Percentiles rank a stretch among this genome's conserved stretches.
Conservation (phyloP, 2,329 filamentous ascomycete species). For the Plenodomus tracheiphilus region DNA sequence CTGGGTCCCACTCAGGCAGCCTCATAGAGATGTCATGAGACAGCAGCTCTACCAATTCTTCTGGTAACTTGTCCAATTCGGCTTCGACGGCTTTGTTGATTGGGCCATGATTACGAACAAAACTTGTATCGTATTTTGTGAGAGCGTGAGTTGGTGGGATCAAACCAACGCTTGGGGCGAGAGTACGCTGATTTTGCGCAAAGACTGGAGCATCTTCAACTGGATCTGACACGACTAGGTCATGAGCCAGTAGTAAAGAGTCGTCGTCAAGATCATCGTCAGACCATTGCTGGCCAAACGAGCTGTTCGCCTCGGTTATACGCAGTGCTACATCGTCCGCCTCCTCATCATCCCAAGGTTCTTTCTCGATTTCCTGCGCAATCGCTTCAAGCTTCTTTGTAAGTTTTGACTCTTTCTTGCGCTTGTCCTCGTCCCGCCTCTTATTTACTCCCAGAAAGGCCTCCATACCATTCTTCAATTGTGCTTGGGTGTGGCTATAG, state of each 20-base stretch:
- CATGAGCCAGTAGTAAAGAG: slow-evolving; percentile 33
- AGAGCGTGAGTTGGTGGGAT: neutral
- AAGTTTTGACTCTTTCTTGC: slow-evolving; percentile 21
- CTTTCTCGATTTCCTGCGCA: slow-evolving; percentile 29
- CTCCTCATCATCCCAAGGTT: slow-evolving; percentile 39
- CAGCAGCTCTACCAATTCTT: slow-evolving; percentile 35
- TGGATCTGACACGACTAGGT: slow-evolving; percentile 32
- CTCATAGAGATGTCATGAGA: slow-evolving; percentile 34
- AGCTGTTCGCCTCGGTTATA: slow-evolving; percentile 10
- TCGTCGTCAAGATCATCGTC: slow-evolving; percentile 42
- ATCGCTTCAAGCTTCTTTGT: slow-evolving; percentile 25
- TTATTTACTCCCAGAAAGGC: slow-evolving; percentile 36
- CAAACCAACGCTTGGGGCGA: neutral
- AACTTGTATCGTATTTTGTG: slow-evolving; percentile 21
- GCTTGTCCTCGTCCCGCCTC: slow-evolving; percentile 24
- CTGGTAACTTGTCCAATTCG: slow-evolving; percentile 28
- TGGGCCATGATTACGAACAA: slow-evolving; percentile 36
- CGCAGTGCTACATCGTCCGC: slow-evolving; percentile 15
- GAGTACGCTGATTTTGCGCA: slow-evolving; percentile 3
- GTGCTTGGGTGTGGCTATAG: slow-evolving; percentile 43
- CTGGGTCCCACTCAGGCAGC: slow-evolving; percentile 28
- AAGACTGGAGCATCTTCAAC: slow-evolving; percentile 10
- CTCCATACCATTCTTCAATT: slow-evolving; percentile 45
- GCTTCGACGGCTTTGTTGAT: slow-evolving; percentile 32
- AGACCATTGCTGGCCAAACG: slow-evolving; percentile 19